phyloP scores from a whole-genome alignment of 2,329 filamentous ascomycete species.

The Xylariaceae sp. region DNA sequence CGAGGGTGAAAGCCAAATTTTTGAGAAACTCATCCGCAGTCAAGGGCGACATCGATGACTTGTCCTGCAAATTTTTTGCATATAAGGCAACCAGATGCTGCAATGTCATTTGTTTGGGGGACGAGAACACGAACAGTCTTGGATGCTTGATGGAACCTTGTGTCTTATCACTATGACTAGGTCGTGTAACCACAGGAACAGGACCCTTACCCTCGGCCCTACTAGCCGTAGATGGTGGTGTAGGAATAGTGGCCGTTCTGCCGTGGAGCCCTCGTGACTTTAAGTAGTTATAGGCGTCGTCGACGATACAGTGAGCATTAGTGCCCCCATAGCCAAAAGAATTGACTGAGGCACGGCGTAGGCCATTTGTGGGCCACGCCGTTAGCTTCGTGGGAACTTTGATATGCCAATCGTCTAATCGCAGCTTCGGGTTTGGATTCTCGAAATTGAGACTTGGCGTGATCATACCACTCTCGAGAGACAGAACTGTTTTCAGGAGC shows the following conservation, averaged over 20 bases:
- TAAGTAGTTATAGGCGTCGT: slow-evolving; percentile 29
- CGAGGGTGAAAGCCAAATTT: not conserved
- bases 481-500: slow-evolving; percentile 33
- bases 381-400: not conserved
- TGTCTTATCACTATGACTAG: not conserved
- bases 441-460: slow-evolving; percentile 43
- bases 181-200: too few species aligned
- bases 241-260: not conserved
- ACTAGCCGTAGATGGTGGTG: not conserved
- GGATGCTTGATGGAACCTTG: not conserved
- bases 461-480: slow-evolving; percentile 29
- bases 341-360: slow-evolving; percentile 36
- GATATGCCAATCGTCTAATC: not conserved
- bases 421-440: slow-evolving; percentile 36
- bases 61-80: not conserved
- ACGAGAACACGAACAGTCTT: not conserved
- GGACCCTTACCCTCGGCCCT: not conserved
- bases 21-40: not conserved
- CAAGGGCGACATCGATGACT: not conserved
- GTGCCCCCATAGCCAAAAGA: slow-evolving; percentile 39
- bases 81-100: not conserved
- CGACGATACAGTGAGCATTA: slow-evolving; percentile 35
- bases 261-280: not conserved
- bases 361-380: slow-evolving; percentile 27
- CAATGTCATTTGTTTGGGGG: not conserved